Evolutionary conservation across 169 alveolate species (phyloP), one percentile per base, ranked within the genome.

Genomic region (Cryptosporidium bovis): DNA sequence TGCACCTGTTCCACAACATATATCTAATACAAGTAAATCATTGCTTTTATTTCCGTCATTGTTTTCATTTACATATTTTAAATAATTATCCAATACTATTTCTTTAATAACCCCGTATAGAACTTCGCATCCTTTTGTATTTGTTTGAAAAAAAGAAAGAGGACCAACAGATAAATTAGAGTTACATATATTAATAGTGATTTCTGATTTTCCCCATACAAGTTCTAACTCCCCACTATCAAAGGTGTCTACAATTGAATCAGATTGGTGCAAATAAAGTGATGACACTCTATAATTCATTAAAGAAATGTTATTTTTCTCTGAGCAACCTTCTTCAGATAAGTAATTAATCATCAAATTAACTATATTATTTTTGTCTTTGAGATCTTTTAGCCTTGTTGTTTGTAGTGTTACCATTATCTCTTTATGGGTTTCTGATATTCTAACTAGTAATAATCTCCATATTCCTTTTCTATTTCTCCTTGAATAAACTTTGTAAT

Each of bases 1-100:
- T n/a, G 92, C 69, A 31, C 93, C 93, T 4, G 84, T 71, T 24
- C 93, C 93, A 69, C 92, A 84, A 60, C 93, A 90, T 51, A 90
- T 56, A 65, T 90, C 93, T 24, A 77, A 40, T 36, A 77, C 36
- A n/a, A 40, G 18, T 18, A 77, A 62, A 58, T 60, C 33, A 20
- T 0, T 62, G 8, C 15, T 12, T 71, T 58, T 62, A 20, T 34
- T 36, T 13, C 13, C 2, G 15, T n/a, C 20, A 18, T 16, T 34
- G n/a, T 13, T 58, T 48, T 62, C 34, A 34, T 31, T 71, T 7
- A 56, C 24, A 56, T 31, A 24, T 3, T 56, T 55, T 20, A 71
- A n/a, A 56, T 51, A 12, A 3, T 51, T 55, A 1, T 12, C 20
- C 12, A 56, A 51, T 13, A 77, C 66, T 27, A 77, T 13, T 29